phyloP scores from a whole-genome alignment of 2,329 filamentous ascomycete species.

The Aspergillus sp. region DNA sequence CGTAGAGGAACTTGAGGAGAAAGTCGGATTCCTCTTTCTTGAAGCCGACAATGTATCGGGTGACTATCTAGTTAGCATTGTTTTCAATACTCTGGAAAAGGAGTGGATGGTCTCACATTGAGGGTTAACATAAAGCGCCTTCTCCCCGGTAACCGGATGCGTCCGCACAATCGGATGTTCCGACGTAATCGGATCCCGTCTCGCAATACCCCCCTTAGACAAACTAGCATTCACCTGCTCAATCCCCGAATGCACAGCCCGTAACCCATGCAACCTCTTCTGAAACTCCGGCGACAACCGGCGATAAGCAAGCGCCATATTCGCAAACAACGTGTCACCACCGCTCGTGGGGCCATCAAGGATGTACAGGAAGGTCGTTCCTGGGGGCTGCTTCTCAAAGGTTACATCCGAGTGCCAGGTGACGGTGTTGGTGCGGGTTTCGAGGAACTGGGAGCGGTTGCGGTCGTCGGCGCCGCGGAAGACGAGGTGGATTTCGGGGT shows the following conservation, averaged over 20 bases:
- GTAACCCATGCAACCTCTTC: slow-evolving; percentile 71
- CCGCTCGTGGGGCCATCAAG: slow-evolving; percentile 75
- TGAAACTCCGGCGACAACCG: slow-evolving; percentile 72
- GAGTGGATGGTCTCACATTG: slow-evolving; percentile 55
- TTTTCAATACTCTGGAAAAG: not conserved
- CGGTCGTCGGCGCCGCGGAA: slow-evolving; percentile 64
- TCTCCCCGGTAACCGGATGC: slow-evolving; percentile 76
- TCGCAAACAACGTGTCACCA: slow-evolving; percentile 77
- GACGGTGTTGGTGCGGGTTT: slow-evolving; percentile 67
- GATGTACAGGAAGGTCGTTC: slow-evolving; percentile 82
- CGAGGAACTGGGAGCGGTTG: slow-evolving; percentile 55
- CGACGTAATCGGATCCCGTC: slow-evolving; percentile 67
- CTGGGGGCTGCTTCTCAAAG: slow-evolving; percentile 81
- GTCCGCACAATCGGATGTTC: slow-evolving; percentile 74
- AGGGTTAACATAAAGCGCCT: slow-evolving; percentile 74
- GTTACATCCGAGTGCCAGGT: slow-evolving; percentile 88
- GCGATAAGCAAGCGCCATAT: slow-evolving; percentile 73
- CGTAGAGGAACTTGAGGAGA: slow-evolving; percentile 68
- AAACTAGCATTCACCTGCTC: slow-evolving; percentile 70
- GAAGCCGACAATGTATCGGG: slow-evolving; percentile 69
- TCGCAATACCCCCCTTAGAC: slow-evolving; percentile 61
- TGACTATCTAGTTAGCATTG: slow-evolving; percentile 48
- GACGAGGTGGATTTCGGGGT: slow-evolving; percentile 71
- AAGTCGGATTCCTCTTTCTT: slow-evolving; percentile 83
- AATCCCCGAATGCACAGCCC: slow-evolving; percentile 71